Evolutionary conservation across 108 stramenopile genomes (phyloP), one percentile per base, ranked within the genome.

Genomic region (Skeletonema marinoi): DNA sequence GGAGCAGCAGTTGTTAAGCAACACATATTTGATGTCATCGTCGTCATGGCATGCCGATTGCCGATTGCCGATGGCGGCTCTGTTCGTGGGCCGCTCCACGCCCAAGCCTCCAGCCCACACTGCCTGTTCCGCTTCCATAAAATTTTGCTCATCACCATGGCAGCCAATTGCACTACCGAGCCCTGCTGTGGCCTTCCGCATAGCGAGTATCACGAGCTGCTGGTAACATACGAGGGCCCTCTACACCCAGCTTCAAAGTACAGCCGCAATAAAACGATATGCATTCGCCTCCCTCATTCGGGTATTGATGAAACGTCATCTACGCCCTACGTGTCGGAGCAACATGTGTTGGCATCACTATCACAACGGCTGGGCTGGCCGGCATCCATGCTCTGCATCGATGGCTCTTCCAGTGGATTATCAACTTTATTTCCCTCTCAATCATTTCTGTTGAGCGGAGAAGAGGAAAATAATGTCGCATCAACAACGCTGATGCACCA

Each of bases 181-280:
- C 6, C 31, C 31, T 33, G 13, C 30, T 36, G 30, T 25, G 50
- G 73, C 66, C 56, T 41, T 10, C 65, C 65, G 8, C 7, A 67
- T 32, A 59, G 25, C 33, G 75, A 76, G 25, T 6, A 19, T 32
- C 78, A 79, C 61, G 78, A 79, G 33, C 59, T 79, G 30, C 58
- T 79, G 32, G 58, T 79, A 32, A 67, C 59, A 1, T 79, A 73
- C 38, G 78, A 79, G 32, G 78, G 78, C 48, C 78, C 78, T 29
- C 32, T 65, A 35, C 65, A 65, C 35, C 70, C 77, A 32, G 54
- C 19, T 9, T 16, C 32, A 29, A 17, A 14, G 0, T 11, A 25
- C 65, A 58, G 44, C 32, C 32, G 29, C 42, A 35, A 68, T 25
- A 71, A 68, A 59, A 62, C 71, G 36, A 50, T 73, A 14, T 73